Base-by-base conservation (phyloP, 192 early-diverging fungal genomes). In the Funneliformis mosseae region DNA sequence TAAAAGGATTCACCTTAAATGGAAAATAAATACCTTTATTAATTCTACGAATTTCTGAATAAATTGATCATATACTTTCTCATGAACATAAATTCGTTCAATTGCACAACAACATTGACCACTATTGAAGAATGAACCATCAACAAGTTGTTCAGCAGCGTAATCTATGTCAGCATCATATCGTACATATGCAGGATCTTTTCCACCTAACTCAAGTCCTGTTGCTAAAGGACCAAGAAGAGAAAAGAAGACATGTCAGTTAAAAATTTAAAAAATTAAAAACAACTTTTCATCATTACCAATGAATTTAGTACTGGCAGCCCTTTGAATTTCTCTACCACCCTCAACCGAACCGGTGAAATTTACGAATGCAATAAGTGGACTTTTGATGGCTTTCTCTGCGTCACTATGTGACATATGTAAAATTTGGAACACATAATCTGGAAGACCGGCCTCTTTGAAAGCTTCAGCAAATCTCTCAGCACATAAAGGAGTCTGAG, bases 81-180 rank as follows among this genome's bases (percentile, higher is more conserved):
- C 90, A 77, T 95, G 93, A 41, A 94, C 95, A 74, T 95, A 94
- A 70, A 94, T 88, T 14, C 95, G 85, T 81, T 94, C 93, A 74
- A 95, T 88, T 8, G 90, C 91, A 81, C 95, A 96, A 74, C 95
- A 96, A 78, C 88, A 90, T 81, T 96, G 95, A 1, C 95, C 94
- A 68, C 89, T 88, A 83, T 96, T 96, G 79, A 93, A 95, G 80
- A 92, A 91, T 7, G 92, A 92, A 21, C 93, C 95, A 77, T 95
- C 94, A 12, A 95, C 89, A 8, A 95, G 79, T 28, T 93, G 91
- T 68, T 93, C 92, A 10, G 91, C 94, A 0, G 94, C 92, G 75
- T 91, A 91, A 64, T 85, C 88, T 28, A 94, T 78, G 78, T 95
- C 90, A 25, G 89, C 88, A 81, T 95, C 94, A 8, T 85, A 82